Conservation (phyloP, 805 yeast genomes). For the Hagleromyces aurorensis region DNA sequence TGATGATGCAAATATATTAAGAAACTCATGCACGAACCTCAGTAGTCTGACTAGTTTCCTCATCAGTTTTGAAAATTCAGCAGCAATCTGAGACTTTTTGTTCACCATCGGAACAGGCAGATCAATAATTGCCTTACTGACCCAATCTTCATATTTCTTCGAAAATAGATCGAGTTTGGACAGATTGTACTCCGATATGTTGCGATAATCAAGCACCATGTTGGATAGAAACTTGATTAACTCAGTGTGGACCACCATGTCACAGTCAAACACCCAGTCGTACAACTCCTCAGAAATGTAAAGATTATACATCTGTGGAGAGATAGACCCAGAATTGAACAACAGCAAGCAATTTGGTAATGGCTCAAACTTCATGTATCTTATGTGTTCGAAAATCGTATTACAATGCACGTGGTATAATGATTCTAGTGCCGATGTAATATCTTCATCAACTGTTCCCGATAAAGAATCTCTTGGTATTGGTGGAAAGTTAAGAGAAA, state of each 20-base stretch:
- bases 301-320: slow-evolving; percentile 55
- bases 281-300: slow-evolving; percentile 41
- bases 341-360: slow-evolving; percentile 45
- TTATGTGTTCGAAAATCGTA: slow-evolving; percentile 53
- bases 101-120: slow-evolving; percentile 44
- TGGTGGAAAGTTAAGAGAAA: slow-evolving; percentile 34
- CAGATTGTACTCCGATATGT: slow-evolving; percentile 50
- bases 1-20: slow-evolving; percentile 40
- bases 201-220: slow-evolving; percentile 42
- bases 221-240: slow-evolving; percentile 54
- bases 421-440: slow-evolving; percentile 53
- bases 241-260: slow-evolving; percentile 48
- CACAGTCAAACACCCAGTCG: slow-evolving; percentile 65
- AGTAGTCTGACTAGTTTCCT: slow-evolving; percentile 45
- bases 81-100: slow-evolving; percentile 48
- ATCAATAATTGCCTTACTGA: slow-evolving; percentile 34
- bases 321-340: slow-evolving; percentile 45
- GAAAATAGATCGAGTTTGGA: slow-evolving; percentile 48
- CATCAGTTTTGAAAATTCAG: slow-evolving; percentile 44
- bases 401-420: slow-evolving; percentile 59
- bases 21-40: slow-evolving; percentile 44
- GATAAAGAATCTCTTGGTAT: slow-evolving; percentile 33
- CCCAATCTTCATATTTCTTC: slow-evolving; percentile 38
- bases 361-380: slow-evolving; percentile 59
- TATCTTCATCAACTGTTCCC: slow-evolving; percentile 42